Base-by-base conservation (phyloP, 352 stramenopile species). In the Globisporangium nagaii region DNA sequence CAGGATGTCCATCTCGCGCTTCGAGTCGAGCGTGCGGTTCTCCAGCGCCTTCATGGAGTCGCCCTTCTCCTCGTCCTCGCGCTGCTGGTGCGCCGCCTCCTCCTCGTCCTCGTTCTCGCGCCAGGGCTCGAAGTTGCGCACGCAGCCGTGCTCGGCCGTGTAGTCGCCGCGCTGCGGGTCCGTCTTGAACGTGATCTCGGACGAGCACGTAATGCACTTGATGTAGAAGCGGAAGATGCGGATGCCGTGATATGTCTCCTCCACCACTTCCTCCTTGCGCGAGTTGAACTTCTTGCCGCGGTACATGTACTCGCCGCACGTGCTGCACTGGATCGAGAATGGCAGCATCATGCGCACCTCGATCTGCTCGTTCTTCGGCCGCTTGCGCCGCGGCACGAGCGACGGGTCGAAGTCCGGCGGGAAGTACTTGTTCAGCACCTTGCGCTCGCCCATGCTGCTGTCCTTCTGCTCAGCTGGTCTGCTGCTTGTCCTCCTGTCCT, bases 401-500 rank as follows among this genome's bases (percentile, higher is more conserved):
- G 85, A 89, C 50, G 96, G 96, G 83, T 99, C 97, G 68, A 99
- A 99, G 76, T 99, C 96, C 63, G 96, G 85, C 11, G 96, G 96
- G 79, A 99, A 98, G 79, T 99, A 99, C 74, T 99, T 99, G 84
- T 99, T 99, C 25, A 99, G 75, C 47, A 99, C 96, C 79, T 99
- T 99, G 58, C 97, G 92, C 79, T 99, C 97, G 64, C 96, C 97
- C 97, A 99, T 99, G 53, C 17, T 45, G 77, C 22, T 46, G 48
- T 24, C 37, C 22, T 49, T 20, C 48, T 44, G n/a, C 11, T 32
- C 19, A 9, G 7, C 13, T n/a, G 19, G 22, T 7, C 19, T 36
- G 20, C 9, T 37, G 25, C 53, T 44, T 44, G 20, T 15, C 7
- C 19, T 48, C 7, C 10, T 48, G 22, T 48, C 19, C 19, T 12